These are phyloP conservation scores for Solanum piurae DNA, from an alignment of 257 asterid species.

Conservation along the genomic window DNA sequence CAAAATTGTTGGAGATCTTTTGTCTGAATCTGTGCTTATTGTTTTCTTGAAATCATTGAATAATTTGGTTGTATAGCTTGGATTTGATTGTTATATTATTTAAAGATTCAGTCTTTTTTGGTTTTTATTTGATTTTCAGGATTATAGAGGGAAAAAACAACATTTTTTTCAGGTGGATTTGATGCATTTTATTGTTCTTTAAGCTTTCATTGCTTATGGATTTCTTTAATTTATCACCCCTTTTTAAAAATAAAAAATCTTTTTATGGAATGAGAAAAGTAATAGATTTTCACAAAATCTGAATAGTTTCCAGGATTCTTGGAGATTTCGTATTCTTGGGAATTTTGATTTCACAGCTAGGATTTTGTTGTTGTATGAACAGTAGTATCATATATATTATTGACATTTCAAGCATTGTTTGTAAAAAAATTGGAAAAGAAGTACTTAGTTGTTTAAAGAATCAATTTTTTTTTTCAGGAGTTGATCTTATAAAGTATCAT, in stretches of 20 bases:
- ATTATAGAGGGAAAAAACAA: too few relatives aligned
- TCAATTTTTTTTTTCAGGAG: background rate
- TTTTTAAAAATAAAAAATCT: background rate
- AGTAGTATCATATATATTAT: background rate
- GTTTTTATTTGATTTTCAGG: background rate
- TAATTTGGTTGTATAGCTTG: background rate
- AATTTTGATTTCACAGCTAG: background rate
- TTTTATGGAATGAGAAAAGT: background rate
- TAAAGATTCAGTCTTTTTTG: background rate
- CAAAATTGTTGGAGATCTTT: background rate
- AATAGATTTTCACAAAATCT: background rate
- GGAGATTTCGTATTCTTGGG: background rate
- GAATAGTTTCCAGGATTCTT: background rate
- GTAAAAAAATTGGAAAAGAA: background rate
- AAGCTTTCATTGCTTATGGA: background rate
- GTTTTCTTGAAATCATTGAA: background rate
- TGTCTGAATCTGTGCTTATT: background rate
- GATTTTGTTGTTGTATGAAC: background rate
- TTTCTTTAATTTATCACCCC: background rate
- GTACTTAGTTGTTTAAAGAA: background rate
- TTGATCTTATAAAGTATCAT: conserved; percentile 14
- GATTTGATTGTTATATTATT: background rate
- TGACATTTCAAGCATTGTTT: background rate
- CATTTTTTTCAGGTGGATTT: background rate
- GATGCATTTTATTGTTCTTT: background rate